Conservation (phyloP, 106 monocot species). For the Dendrobium nobile region DNA sequence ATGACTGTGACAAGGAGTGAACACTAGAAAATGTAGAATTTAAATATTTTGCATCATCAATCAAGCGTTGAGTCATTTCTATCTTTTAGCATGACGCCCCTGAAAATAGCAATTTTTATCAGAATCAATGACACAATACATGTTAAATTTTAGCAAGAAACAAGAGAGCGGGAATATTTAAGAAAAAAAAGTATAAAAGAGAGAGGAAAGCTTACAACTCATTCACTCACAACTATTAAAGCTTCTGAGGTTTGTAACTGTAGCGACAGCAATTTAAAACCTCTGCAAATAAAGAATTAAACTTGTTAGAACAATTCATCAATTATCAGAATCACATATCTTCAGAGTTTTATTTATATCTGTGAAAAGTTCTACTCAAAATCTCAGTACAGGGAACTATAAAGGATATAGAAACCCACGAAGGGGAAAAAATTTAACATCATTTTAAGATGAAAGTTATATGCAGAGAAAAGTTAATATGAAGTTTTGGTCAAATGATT, state of each 20-base stretch:
- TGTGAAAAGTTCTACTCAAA: not conserved
- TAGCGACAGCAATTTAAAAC: not conserved
- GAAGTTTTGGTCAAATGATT: not conserved
- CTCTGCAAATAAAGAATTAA: not conserved
- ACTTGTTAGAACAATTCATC: not conserved
- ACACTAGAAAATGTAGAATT: slow-evolving; percentile 3
- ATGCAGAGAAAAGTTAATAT: not conserved
- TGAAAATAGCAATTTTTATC: not conserved
- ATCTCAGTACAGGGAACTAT: not conserved
- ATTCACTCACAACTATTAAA: not conserved
- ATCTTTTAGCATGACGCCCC: not conserved
- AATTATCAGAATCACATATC: not conserved
- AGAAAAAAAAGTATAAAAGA: not conserved
- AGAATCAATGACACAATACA: not conserved
- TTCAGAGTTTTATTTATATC: not conserved
- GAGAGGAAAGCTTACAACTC: not conserved
- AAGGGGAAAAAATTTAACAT: not conserved
- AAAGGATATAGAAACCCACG: not conserved
- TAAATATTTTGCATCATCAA: slow-evolving; percentile 8
- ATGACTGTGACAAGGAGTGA: not conserved
- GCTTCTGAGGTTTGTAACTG: not conserved
- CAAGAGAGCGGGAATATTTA: not conserved
- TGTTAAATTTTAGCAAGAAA: not conserved
- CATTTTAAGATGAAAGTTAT: not conserved
- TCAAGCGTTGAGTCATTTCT: slow-evolving; percentile 9